phyloP scores from a whole-genome alignment of 2,329 filamentous ascomycete species.

The Fusarium coffeatum region DNA sequence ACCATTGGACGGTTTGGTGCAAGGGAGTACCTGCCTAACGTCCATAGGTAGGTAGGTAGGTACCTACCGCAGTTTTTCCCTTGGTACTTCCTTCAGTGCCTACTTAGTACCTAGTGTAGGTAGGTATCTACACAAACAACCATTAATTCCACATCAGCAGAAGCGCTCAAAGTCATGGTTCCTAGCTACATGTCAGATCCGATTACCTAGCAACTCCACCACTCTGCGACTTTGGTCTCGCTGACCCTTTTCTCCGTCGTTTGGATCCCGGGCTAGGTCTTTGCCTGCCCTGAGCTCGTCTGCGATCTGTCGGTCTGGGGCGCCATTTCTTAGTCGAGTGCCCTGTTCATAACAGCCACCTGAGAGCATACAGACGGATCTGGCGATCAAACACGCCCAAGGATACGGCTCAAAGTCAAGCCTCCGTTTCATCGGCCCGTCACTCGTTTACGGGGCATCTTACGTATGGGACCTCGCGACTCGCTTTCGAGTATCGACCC shows the following conservation, averaged over 20 bases:
- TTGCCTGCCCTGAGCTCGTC: slow-evolving; percentile 6
- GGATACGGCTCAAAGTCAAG: slow-evolving; percentile 26
- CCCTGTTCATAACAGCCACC: slow-evolving; percentile 27
- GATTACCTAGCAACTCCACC: slow-evolving; percentile 17
- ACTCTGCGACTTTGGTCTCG: neutral
- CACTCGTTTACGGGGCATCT: slow-evolving; percentile 14
- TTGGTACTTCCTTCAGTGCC: too few relatives aligned
- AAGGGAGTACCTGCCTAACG: neutral
- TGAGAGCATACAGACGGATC: slow-evolving; percentile 24
- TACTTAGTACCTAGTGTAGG: neutral
- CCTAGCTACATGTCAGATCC: neutral
- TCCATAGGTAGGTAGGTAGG: neutral
- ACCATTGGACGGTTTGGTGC: neutral
- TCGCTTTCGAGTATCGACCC: slow-evolving; percentile 13
- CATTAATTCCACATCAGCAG: neutral
- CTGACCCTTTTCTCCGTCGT: neutral
- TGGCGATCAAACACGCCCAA: slow-evolving; percentile 35
- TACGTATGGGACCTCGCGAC: slow-evolving; percentile 5
- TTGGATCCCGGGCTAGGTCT: slow-evolving; percentile 5
- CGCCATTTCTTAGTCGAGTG: slow-evolving; percentile 5
- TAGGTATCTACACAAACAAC: neutral
- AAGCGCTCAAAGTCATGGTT: neutral
- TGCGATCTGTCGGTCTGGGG: slow-evolving; percentile 12
- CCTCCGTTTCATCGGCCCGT: slow-evolving; percentile 38
- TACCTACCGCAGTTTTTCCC: too few relatives aligned